A percentile compares a stretch with the other conserved stretches of the same genome.
phyloP scores from a whole-genome alignment of 345 rosid genomes.

The Eucalyptus cladocalyx region DNA sequence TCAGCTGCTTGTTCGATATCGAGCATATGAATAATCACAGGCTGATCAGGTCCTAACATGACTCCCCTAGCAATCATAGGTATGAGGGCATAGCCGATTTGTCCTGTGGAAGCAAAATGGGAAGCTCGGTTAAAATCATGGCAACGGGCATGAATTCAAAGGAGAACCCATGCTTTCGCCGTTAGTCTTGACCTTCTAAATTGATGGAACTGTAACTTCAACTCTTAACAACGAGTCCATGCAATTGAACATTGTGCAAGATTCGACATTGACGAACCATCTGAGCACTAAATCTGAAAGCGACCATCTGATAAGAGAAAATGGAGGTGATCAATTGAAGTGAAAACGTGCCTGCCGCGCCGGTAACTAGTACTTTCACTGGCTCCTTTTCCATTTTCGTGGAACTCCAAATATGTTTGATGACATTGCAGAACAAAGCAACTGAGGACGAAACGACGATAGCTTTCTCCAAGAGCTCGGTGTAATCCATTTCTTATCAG shows the following conservation, averaged over 20 bases:
- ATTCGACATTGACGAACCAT: neutral
- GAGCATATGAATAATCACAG: slow-evolving; percentile 75
- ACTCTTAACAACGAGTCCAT: neutral
- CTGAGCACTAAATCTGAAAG: neutral
- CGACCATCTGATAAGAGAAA: neutral
- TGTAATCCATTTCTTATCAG: neutral
- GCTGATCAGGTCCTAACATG: slow-evolving; percentile 77
- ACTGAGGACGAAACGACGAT: slow-evolving; percentile 29
- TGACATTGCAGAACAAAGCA: slow-evolving; percentile 39
- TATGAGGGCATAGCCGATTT: slow-evolving; percentile 85
- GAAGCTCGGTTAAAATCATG: neutral
- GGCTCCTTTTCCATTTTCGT: slow-evolving; percentile 51
- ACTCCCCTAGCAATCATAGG: slow-evolving; percentile 82
- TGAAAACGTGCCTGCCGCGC: slow-evolving; percentile 66
- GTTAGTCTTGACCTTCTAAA: neutral
- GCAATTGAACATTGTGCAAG: neutral
- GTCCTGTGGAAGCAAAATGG: slow-evolving; percentile 31
- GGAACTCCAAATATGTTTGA: slow-evolving; percentile 43
- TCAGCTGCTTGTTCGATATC: slow-evolving; percentile 56
- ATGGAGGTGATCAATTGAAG: neutral
- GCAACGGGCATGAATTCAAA: neutral
- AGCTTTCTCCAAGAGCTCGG: slow-evolving; percentile 29
- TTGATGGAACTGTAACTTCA: neutral
- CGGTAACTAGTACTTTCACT: slow-evolving; percentile 46
- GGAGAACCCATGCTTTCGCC: neutral